These are phyloP conservation scores for Euphorbia tirucalli DNA, from an alignment of 345 rosid genomes.

Conservation along the genomic window DNA sequence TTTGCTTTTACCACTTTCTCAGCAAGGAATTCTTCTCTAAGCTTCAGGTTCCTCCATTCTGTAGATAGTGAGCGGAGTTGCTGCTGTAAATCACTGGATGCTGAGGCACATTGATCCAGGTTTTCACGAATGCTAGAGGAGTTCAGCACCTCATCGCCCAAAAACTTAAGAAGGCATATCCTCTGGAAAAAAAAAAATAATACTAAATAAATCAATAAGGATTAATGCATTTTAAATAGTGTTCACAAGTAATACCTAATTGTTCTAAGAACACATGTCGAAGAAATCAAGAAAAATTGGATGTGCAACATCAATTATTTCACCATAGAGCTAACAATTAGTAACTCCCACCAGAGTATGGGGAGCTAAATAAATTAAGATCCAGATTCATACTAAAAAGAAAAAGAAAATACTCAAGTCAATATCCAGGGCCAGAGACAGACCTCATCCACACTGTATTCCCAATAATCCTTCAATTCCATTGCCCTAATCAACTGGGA, in stretches of 20 bases:
- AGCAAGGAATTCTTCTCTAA: conserved; percentile 26
- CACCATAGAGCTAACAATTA: conserved; percentile 1
- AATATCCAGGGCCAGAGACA: conserved; percentile 8
- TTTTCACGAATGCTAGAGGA: conserved; percentile 28
- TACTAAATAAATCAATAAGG: neutral
- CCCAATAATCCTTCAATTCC: conserved; percentile 41
- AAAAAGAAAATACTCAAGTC: neutral
- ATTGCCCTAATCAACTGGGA: conserved; percentile 15
- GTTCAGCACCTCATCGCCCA: conserved; percentile 36
- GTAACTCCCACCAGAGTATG: neutral
- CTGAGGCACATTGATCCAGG: conserved; percentile 32
- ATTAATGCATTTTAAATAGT: neutral
- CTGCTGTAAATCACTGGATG: conserved; percentile 35
- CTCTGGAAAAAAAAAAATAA: conserved; percentile 27
- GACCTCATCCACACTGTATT: conserved; percentile 37
- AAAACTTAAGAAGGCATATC: conserved; percentile 31
- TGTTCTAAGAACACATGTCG: neutral
- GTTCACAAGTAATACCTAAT: neutral
- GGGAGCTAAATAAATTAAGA: neutral
- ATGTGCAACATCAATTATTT: neutral
- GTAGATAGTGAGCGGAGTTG: conserved; percentile 24
- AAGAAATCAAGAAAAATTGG: no score
- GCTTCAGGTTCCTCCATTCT: conserved; percentile 34
- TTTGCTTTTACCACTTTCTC: conserved; percentile 22
- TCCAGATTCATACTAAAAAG: neutral